phyloP scores from a whole-genome alignment of 1,284 basidiomycete genomes.

The Pseudozyma tsukubaensis region DNA sequence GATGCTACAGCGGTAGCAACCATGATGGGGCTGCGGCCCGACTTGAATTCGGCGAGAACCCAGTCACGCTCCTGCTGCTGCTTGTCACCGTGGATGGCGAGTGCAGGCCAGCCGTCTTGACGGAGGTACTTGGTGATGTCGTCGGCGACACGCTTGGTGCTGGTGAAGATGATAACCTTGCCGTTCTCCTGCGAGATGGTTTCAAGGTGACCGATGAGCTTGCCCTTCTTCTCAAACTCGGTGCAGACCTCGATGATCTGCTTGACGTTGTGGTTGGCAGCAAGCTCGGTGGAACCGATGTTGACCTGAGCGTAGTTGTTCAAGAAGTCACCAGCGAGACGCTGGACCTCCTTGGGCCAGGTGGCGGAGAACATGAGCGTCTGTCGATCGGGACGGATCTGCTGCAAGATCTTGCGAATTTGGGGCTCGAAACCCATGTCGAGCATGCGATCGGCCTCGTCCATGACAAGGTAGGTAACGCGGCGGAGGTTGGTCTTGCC shows the following conservation, averaged over 20 bases:
- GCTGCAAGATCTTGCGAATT: slow-evolving; percentile 95
- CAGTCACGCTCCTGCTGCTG: slow-evolving; percentile 92
- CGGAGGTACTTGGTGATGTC: slow-evolving; percentile 84
- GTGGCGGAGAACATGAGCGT: slow-evolving; percentile 88
- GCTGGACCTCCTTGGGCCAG: slow-evolving; percentile 99
- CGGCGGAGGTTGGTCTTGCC: slow-evolving; percentile 95
- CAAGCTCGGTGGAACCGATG: slow-evolving; percentile 97
- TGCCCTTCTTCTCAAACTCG: slow-evolving; percentile 96
- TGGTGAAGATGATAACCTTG: slow-evolving; percentile 98
- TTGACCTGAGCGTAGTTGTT: slow-evolving; percentile 97
- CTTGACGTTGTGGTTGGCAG: slow-evolving; percentile 96
- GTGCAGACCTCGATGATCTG: slow-evolving; percentile 97
- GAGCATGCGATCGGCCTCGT: slow-evolving; percentile 98
- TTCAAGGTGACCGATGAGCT: slow-evolving; percentile 96
- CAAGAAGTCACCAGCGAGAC: slow-evolving; percentile 94
- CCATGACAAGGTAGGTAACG: slow-evolving; percentile 97
- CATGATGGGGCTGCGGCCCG: slow-evolving; percentile 94
- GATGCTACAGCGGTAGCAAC: slow-evolving; percentile 88
- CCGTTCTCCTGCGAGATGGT: slow-evolving; percentile 95
- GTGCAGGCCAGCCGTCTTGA: slow-evolving; percentile 88
- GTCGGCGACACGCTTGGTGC: slow-evolving; percentile 96
- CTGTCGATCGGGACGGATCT: slow-evolving; percentile 95
- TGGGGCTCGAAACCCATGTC: slow-evolving; percentile 99
- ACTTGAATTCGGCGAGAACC: slow-evolving; percentile 98
- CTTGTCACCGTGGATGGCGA: slow-evolving; percentile 98